These are phyloP conservation scores for Yueomyces sp. DNA, from an alignment of 1,139 yeast genomes.

Conservation along the genomic window DNA sequence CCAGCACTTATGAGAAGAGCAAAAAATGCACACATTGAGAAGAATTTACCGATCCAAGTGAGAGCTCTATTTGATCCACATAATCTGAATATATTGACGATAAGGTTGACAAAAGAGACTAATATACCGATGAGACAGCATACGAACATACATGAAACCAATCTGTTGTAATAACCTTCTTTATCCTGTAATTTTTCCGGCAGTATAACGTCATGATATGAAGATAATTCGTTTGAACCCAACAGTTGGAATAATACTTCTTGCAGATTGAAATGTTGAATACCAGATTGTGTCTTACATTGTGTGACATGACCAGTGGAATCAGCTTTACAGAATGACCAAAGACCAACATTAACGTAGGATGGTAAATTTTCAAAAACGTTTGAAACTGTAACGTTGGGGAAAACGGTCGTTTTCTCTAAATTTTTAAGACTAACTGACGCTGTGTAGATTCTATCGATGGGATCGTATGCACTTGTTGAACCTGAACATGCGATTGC, in stretches of 20 bases:
- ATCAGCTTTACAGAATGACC: conserved; percentile 20
- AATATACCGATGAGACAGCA: conserved; percentile 19
- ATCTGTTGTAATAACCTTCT: conserved; percentile 13
- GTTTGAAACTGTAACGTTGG: conserved; percentile 3
- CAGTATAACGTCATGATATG: conserved; percentile 12
- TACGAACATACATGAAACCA: conserved; percentile 19
- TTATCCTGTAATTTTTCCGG: conserved; percentile 15
- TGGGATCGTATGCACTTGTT: conserved; percentile 17
- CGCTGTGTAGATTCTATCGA: conserved; percentile 18
- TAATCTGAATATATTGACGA: conserved; percentile 14
- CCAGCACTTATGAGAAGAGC: conserved; percentile 16
- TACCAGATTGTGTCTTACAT: conserved; percentile 21
- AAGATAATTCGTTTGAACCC: conserved; percentile 11
- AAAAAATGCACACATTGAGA: conserved; percentile 13
- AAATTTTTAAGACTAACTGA: conserved; percentile 15
- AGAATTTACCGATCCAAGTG: conserved; percentile 13
- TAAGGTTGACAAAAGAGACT: conserved; percentile 10
- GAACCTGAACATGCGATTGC: conserved; percentile 22
- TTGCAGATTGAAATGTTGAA: conserved; percentile 16
- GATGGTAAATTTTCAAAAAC: conserved; percentile 11
- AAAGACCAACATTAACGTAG: conserved; percentile 19
- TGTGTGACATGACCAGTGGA: conserved; percentile 6
- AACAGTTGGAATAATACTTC: conserved; percentile 13
- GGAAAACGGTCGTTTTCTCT: conserved; percentile 8
- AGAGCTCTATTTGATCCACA: conserved; percentile 12